Evolutionary conservation across 2,329 filamentous ascomycete genomes (phyloP).

Genomic region (Aspergillus proliferans): DNA sequence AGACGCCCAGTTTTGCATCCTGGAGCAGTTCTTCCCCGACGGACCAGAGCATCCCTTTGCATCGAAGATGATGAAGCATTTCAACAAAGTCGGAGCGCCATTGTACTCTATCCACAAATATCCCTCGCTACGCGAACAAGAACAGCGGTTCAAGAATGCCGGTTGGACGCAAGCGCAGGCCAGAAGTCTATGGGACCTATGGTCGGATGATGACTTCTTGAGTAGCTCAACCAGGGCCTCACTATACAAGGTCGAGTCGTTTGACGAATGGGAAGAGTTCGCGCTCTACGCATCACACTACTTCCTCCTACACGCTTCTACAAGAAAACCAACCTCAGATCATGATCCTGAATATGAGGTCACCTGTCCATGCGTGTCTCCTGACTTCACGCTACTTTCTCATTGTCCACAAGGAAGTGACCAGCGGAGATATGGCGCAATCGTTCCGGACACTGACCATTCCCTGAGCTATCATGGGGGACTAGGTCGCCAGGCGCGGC

Average conservation of each 20-base stretch:
- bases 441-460: conserved; percentile 35
- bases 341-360: neutral
- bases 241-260: conserved; percentile 69
- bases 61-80: conserved; percentile 76
- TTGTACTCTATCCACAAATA: conserved; percentile 69
- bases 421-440: conserved; percentile 56
- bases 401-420: conserved; percentile 33
- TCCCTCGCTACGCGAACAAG: conserved; percentile 60
- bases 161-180: conserved; percentile 62
- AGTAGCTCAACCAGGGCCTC: conserved; percentile 51
- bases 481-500: conserved; percentile 41
- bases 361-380: conserved; percentile 3
- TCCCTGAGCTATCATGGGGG: conserved; percentile 38
- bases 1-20: conserved; percentile 70
- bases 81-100: conserved; percentile 71
- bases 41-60: conserved; percentile 77
- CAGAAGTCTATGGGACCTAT: conserved; percentile 74
- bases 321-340: conserved; percentile 3
- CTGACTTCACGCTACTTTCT: conserved; percentile 14
- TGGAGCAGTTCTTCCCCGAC: conserved; percentile 81
- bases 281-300: conserved; percentile 80
- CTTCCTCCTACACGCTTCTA: conserved; percentile 65
- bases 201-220: conserved; percentile 65
- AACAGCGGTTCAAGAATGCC: conserved; percentile 58
- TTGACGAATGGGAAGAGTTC: conserved; percentile 97